These are phyloP conservation scores for Metschnikowia chrysomelidarum DNA, from an alignment of 805 yeast species.

Conservation along the genomic window DNA sequence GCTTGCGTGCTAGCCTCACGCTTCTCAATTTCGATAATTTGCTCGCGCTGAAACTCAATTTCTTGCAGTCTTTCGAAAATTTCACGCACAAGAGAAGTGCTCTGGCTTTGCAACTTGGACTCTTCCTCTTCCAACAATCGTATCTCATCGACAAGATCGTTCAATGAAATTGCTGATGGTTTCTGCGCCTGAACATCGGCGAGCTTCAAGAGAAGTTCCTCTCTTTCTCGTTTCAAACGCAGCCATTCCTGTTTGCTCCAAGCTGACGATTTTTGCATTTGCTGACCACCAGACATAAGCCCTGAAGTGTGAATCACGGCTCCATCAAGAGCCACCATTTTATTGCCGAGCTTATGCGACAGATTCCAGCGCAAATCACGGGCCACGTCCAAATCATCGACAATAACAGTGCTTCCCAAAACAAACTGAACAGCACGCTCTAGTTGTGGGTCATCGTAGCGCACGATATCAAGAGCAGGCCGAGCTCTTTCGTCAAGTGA, in stretches of 20 bases:
- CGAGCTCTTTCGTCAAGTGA: conserved; percentile 51
- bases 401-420: conserved; percentile 75
- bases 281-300: conserved; percentile 87
- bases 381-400: conserved; percentile 70
- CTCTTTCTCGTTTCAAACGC: conserved; percentile 49
- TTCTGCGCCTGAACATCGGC: conserved; percentile 45
- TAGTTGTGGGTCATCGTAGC: conserved; percentile 57
- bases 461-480: conserved; percentile 73
- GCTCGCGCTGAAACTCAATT: conserved; percentile 42
- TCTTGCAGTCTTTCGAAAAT: conserved; percentile 49
- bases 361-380: conserved; percentile 63
- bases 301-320: conserved; percentile 82
- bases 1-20: conserved; percentile 19
- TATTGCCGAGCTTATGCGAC: conserved; percentile 44
- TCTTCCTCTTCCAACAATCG: conserved; percentile 41
- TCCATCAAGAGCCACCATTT: conserved; percentile 80
- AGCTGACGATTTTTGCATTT: conserved; percentile 44
- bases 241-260: conserved; percentile 76
- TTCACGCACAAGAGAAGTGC: conserved; percentile 43
- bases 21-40: conserved; percentile 21
- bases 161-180: conserved; percentile 56
- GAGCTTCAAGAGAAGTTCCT: conserved; percentile 50
- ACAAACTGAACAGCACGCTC: conserved; percentile 80
- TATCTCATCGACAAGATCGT: conserved; percentile 55
- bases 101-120: conserved; percentile 44